Conservation (phyloP, 305 asterid genomes). For the Fraxinus baroniana region DNA sequence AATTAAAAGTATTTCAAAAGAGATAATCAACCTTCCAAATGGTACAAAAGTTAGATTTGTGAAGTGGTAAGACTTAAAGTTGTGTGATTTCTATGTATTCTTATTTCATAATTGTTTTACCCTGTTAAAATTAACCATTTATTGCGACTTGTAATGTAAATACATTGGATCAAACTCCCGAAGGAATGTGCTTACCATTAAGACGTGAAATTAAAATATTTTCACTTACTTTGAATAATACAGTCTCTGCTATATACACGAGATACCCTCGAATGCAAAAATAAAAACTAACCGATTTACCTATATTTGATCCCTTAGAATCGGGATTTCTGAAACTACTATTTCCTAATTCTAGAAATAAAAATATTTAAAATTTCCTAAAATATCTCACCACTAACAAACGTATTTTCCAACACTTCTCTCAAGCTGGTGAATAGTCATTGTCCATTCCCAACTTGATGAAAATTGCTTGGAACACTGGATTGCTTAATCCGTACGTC, state of each 20-base stretch:
- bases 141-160: too few relatives aligned
- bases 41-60: too few relatives aligned
- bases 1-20: too few relatives aligned
- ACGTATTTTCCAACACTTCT: neutral
- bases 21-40: too few relatives aligned
- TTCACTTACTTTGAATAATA: neutral
- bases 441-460: neutral
- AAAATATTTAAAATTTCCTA: too few relatives aligned
- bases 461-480: neutral
- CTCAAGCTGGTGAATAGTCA: neutral
- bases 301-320: too few relatives aligned
- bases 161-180: neutral
- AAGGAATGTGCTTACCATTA: neutral
- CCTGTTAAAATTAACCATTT: too few relatives aligned
- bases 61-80: too few relatives aligned
- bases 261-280: neutral
- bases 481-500: neutral
- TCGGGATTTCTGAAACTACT: too few relatives aligned
- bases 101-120: neutral
- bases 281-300: too few relatives aligned
- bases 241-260: neutral
- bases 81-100: neutral
- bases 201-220: neutral
- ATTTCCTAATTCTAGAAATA: too few relatives aligned
- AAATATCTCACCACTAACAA: neutral